Evolutionary conservation across 345 rosid genomes (phyloP), one percentile per base, ranked within the genome.

Genomic region (Barbarea vulgaris): DNA sequence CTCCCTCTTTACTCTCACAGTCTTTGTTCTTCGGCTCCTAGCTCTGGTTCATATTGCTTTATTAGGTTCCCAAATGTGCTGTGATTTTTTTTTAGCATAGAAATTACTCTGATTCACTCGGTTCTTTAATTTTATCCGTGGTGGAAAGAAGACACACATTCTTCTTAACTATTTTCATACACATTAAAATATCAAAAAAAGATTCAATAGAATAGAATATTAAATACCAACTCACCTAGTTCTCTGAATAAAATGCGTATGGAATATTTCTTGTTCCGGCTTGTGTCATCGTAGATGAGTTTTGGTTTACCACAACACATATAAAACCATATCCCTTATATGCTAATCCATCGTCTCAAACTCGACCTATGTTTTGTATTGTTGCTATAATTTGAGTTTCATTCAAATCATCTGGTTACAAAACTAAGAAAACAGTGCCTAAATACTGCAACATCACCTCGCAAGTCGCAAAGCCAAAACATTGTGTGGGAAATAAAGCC

Each of bases 131-230:
- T 64, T 42, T 54, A 74, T 53, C 28, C 19, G 64, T 46, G 72
- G 72, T 74, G 66, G 56, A 74, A 74, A 19, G 22, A 74, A 65
- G 31, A 70, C 28, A 18, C 5, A 22, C 10, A 72, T 41, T 52
- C 41, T 61, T 21, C 2, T 67, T 42, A 69, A 76, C 57, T 76
- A 42, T 53, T 44, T 62, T 63, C 70, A 77, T 77, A 77, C 65
- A 70, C 65, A 56, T 55, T 48, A 56, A 56, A 41, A 65, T 33
- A 74, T 56, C 65, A 76, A 48, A 74, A 76, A 48, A 74, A 62
- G 64, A 15, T 76, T 61, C 64, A 67, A 39, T 60, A 68, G 67
- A 37, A 47, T n/a, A n/a, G n/a, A n/a, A n/a, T n/a, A n/a, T n/a
- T 11, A 36, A 4, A 9, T 11, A 36, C 5, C 15, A 37, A 37